Evolutionary conservation across 805 yeast genomes (phyloP), one percentile per base, ranked within the genome.

Genomic region (Wickerhamomyces queroliae): DNA sequence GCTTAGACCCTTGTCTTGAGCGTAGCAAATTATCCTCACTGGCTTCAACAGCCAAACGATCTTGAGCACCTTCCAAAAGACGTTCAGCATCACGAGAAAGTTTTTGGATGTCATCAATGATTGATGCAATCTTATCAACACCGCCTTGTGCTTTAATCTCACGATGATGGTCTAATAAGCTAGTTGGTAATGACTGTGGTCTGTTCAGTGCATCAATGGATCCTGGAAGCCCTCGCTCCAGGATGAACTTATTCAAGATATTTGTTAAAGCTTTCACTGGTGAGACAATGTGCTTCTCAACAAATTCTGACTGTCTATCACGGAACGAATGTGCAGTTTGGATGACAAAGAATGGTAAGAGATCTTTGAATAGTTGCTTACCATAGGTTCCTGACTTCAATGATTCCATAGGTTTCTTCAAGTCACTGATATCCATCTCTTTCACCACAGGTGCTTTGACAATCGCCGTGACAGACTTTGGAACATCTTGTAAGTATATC

Each of bases 401-500:
- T 1, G 57, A 41, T 13, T 49, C 49, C 13, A 53, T 39, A 4
- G 72, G 67, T 0, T 48, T 50, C 4, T 49, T 43, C 1, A 76
- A 53, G 5, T 65, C 67, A 3, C 51, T 55, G 0, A 75, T 60
- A 3, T 61, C 62, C 30, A 61, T 46, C 0, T 76, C 62, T 37
- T 74, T 74, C 2, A 82, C 87, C 69, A 83, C 76, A 5, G 72
- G 57, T 0, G 78, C 80, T 2, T 72, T 72, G 2, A 60, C 53
- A 3, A 79, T 63, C 0, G 64, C 50, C 1, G 74, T 64, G 2
- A 78, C 48, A 2, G 67, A 63, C 0, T 53, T 42, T 7, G 95
- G 95, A 1, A 87, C 78, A 2, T 66, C 62, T 42, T 83, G 80
- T 29, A 85, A 61, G 57, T 87, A 86, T 6, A 90, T 79, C 49